Conservation (phyloP, 305 asterid genomes). For the Solanum hybrid region DNA sequence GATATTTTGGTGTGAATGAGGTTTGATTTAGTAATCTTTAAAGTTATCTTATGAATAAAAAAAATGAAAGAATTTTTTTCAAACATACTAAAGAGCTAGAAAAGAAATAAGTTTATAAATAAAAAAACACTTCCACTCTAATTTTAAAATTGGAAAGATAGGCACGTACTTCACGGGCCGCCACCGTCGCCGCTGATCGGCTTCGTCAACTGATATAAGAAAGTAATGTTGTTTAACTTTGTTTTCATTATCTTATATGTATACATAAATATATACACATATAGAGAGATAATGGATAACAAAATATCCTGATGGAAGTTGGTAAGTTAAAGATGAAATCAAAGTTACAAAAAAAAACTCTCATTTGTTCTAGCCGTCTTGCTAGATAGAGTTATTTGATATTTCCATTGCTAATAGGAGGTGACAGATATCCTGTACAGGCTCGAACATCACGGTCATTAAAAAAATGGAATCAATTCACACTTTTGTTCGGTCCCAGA, state of each 20-base stretch:
- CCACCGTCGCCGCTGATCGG: neutral
- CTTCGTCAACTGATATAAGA: neutral
- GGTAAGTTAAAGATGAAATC: too few species aligned
- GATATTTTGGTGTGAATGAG: neutral
- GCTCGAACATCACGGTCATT: too few species aligned
- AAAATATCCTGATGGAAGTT: neutral
- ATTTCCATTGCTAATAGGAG: too few species aligned
- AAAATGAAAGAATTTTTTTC: too few species aligned
- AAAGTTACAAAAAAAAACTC: too few species aligned
- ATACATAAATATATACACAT: too few species aligned
- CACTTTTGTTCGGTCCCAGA: neutral
- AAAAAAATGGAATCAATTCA: neutral
- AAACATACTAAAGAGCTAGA: neutral
- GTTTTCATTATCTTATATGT: neutral
- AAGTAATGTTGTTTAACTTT: neutral
- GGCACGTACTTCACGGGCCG: neutral
- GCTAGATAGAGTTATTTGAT: neutral
- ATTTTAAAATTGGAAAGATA: too few species aligned
- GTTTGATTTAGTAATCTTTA: too few species aligned
- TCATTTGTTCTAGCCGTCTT: too few species aligned
- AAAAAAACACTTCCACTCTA: neutral
- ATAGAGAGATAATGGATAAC: too few species aligned
- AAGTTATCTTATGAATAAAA: too few species aligned
- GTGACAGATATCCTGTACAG: too few species aligned
- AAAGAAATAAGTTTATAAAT: neutral